Conservation (phyloP, 148 eudicot genomes). For the Agrostemma githago region DNA sequence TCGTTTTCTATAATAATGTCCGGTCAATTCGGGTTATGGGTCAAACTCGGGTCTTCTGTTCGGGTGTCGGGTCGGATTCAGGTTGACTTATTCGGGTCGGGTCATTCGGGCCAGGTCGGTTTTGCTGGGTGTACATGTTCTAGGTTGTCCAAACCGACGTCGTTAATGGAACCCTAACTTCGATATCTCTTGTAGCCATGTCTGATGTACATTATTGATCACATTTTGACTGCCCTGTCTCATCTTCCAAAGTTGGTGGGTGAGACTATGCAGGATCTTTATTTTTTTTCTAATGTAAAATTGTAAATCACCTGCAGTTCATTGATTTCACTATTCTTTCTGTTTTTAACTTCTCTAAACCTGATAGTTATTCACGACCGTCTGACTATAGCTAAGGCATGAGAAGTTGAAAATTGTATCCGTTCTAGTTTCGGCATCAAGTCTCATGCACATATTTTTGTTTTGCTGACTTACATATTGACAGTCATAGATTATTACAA, state of each 20-base stretch:
- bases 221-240: not conserved
- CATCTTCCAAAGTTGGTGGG: not conserved
- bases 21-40: too few relatives aligned
- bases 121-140: not conserved
- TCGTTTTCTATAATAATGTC: too few relatives aligned
- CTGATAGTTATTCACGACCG: not conserved
- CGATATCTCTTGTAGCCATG: not conserved
- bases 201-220: not conserved
- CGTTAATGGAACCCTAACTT: not conserved
- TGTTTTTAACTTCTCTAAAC: not conserved
- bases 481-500: not conserved
- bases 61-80: too few relatives aligned
- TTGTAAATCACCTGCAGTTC: not conserved
- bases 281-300: not conserved
- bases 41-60: too few relatives aligned
- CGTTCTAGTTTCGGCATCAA: not conserved
- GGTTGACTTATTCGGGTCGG: too few relatives aligned
- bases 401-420: not conserved
- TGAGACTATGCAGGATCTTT: not conserved
- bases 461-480: not conserved
- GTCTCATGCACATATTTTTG: not conserved
- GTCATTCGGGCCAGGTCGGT: too few relatives aligned
- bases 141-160: not conserved
- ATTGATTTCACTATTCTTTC: constrained; percentile 1
- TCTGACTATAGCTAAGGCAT: not conserved